Base-by-base conservation (phyloP, 805 yeast genomes). In the Nakazawaea molendinolei region DNA sequence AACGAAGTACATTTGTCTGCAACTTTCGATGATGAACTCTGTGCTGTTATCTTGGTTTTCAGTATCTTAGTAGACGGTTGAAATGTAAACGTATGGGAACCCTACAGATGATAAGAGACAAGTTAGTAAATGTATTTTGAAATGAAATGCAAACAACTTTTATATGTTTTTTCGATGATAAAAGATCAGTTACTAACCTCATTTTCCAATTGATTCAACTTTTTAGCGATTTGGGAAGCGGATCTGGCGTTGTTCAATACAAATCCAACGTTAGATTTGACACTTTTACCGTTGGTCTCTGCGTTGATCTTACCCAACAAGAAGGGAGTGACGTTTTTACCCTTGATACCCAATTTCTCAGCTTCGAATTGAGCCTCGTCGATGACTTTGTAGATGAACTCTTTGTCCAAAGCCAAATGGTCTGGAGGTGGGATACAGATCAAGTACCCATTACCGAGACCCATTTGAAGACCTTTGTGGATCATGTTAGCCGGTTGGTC, bases 351-450 rank as follows among this genome's bases (percentile, higher is more conserved):
- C 22, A 51, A 43, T 5, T 41, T 34, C 5, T 60, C 60, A 1
- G 95, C 94, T 37, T 72, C 76, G 2, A 37, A 39, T 31, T 70
- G 66, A 1, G 95, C 86, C 6, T 61, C 58, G 4, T 65, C 67
- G 36, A 86, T 84, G 14, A 83, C 68, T 2, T 41, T 50, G 39
- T 65, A 64, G 18, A 86, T 81, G 33, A 69, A 60, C 0, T 49
- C 60, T 3, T 72, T 62, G 21, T 71, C 68, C 39, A 86, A 55
- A 0, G 94, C 86, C 25, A 67, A 55, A 4, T 71, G 70, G 7
- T 49, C 53, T 0, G 95, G 94, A 0, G 95, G 89, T 0, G 95
- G 95, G 8, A 84, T 68, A 52, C 95, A 86, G 46, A 86, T 76
- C 8, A 87, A 68, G 40, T 67, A 74, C 1, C 95, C 95, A n/a